Evolutionary conservation across 2,329 filamentous ascomycete species (phyloP).

Genomic region (Epichloe baconii): DNA sequence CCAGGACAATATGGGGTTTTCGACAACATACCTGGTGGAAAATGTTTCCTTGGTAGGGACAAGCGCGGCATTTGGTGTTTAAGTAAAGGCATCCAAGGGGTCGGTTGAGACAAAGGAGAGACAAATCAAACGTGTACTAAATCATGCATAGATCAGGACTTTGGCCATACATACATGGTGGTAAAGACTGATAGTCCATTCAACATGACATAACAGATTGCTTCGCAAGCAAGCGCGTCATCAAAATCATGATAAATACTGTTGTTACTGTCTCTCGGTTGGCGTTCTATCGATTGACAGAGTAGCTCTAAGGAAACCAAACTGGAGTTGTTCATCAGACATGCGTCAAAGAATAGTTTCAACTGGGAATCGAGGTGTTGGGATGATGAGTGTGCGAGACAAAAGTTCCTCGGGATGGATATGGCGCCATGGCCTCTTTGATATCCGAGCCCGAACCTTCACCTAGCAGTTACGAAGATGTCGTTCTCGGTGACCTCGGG

Average conservation of each 20-base stretch:
- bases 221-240: neutral
- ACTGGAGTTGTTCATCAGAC: neutral
- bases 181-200: neutral
- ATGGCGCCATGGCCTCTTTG: too few species aligned
- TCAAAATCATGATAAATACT: neutral
- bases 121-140: constrained; percentile 1
- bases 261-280: neutral
- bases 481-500: too few species aligned
- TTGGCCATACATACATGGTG: constrained; percentile 1
- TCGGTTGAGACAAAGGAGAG: neutral
- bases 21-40: neutral
- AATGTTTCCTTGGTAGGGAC: neutral
- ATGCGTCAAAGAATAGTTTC: neutral
- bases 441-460: too few species aligned
- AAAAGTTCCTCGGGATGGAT: too few species aligned
- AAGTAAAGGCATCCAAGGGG: neutral
- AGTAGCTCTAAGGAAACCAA: neutral
- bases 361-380: neutral
- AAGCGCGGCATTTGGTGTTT: constrained; percentile 4
- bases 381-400: neutral
- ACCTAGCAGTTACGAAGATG: too few species aligned
- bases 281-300: neutral
- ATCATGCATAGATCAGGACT: constrained; percentile 2
- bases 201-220: constrained; percentile 3
- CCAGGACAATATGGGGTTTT: neutral